Percentiles rank a stretch among this genome's conserved stretches.
Evolutionary conservation across 495 filamentous ascomycete species (phyloP).

Genomic region (Aspergillus egyptiacus): DNA sequence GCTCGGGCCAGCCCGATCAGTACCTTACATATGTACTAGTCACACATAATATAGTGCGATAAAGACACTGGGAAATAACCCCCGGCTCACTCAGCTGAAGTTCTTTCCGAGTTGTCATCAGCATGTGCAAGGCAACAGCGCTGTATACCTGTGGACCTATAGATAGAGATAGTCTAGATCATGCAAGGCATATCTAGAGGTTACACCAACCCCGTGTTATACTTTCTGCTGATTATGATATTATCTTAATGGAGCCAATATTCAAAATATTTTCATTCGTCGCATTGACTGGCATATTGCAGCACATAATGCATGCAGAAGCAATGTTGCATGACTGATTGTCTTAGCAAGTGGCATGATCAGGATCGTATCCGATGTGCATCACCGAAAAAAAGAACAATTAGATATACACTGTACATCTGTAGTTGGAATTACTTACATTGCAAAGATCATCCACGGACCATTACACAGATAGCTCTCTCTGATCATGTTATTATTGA

Average conservation of each 20-base stretch:
- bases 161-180: not conserved
- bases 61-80: too few species aligned
- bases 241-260: not conserved
- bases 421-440: too few species aligned
- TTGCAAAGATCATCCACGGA: too few species aligned
- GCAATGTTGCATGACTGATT: constrained; percentile 3
- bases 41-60: not conserved
- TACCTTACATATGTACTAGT: too few species aligned
- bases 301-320: not conserved
- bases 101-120: not conserved
- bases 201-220: not conserved
- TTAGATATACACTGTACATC: too few species aligned
- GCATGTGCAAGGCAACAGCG: not conserved
- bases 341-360: not conserved
- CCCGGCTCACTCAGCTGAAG: too few species aligned
- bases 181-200: constrained; percentile 1
- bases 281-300: not conserved
- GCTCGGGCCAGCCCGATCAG: not conserved
- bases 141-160: not conserved
- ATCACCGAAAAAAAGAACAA: too few species aligned
- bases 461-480: too few species aligned
- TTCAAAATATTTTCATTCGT: not conserved
- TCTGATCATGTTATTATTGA: too few species aligned
- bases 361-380: not conserved
- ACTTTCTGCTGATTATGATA: not conserved